Base-by-base conservation (phyloP, 2,329 filamentous ascomycete species). In the Uncinocarpus reesii region DNA sequence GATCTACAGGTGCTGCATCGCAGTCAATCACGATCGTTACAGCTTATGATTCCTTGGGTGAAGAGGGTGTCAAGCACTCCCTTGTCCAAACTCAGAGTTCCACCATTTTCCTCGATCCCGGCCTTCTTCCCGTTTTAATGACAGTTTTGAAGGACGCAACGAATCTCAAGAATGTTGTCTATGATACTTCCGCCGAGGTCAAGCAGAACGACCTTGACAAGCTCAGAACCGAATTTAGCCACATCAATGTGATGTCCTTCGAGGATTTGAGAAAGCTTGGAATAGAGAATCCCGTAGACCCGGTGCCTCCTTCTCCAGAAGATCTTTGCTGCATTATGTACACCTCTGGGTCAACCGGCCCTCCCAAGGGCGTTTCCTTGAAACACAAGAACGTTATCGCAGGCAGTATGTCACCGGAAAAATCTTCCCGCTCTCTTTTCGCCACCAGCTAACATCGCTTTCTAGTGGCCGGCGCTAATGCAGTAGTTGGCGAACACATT, bases 11-110 rank as follows among this genome's bases (percentile, higher is more conserved):
- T 72, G 83, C 78, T 48, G 69, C 81, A 16, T 89, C 88, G 13
- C 90, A 96, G 68, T 89, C 86, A 37, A 80, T 95, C 64, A 80
- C 86, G 51, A 89, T 95, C 56, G 90, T 95, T 43, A 96, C 66
- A 24, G 61, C 62, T 10, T 65, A 65, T 52, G 63, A 65, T 44
- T 63, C 62, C 10, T 53, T 65, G 0, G 63, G 63, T 26, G 59
- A 63, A 47, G 62, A 65, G 26, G 62, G 62, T 15, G 48, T 65
- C 42, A 56, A 53, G 28, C 61, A 65, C 50, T 65, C 62, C 20
- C 55, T 65, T 18, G 34, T 46, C 10, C 62, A 65, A 49, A 65
- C 62, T 13, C 42, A 53, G 21, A 63, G 60, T 32, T 56, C 56
- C 20, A 58, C 60, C 42, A 65, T 65, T 31, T 65, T 65, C 57